phyloP scores from a whole-genome alignment of 176 grass and related monocot species.

The Phragmites australis region DNA sequence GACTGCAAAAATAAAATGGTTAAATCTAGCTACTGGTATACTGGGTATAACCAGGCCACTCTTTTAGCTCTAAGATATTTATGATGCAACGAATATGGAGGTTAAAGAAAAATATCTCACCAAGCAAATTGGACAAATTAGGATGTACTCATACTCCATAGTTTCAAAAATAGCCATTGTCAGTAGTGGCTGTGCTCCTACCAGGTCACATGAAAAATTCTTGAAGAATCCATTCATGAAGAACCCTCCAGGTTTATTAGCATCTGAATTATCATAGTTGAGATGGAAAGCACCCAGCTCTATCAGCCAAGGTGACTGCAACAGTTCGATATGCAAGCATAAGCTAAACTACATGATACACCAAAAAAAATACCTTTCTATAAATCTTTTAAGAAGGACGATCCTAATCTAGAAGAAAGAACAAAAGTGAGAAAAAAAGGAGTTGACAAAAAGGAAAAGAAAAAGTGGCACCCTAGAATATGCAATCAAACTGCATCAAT shows the following conservation, averaged over 20 bases:
- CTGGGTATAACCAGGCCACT: not conserved
- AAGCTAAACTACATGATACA: too few species aligned
- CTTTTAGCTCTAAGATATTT: constrained; percentile 8
- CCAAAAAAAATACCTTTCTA: too few species aligned
- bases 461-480: not conserved
- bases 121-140: constrained; percentile 71
- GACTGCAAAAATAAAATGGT: not conserved
- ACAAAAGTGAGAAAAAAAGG: too few species aligned
- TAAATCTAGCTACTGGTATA: not conserved
- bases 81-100: not conserved
- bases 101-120: constrained; percentile 50
- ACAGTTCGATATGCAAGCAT: constrained; percentile 62
- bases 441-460: too few species aligned
- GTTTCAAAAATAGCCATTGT: constrained; percentile 58
- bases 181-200: constrained; percentile 49
- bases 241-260: constrained; percentile 46
- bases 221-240: constrained; percentile 54
- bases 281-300: constrained; percentile 76
- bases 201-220: constrained; percentile 67
- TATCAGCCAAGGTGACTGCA: constrained; percentile 83
- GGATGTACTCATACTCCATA: constrained; percentile 60
- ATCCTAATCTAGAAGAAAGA: too few species aligned
- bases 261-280: constrained; percentile 47
- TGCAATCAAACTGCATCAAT: not conserved
- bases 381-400: too few species aligned